Evolutionary conservation across 495 filamentous ascomycete species (phyloP).

Genomic region (Pseudoneurospora amorphoporcata): DNA sequence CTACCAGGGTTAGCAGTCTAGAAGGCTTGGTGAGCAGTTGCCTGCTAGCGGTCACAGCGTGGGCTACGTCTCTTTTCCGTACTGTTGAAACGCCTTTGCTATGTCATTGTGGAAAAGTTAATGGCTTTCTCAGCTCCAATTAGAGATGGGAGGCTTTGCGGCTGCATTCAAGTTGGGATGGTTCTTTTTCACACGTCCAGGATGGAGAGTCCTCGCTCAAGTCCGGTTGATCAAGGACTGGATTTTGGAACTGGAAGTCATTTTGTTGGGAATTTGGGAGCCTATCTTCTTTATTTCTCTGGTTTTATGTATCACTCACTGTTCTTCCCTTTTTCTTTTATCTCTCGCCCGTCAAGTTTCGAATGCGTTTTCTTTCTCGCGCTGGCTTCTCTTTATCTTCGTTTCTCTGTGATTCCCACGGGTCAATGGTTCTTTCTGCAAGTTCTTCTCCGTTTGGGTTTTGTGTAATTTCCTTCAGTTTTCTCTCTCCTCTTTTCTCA

Average conservation of each 20-base stretch:
- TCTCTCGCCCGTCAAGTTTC: background rate
- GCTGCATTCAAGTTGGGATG: background rate
- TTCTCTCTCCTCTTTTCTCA: slow-evolving; percentile 4
- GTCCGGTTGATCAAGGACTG: slow-evolving; percentile 1
- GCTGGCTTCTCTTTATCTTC: background rate
- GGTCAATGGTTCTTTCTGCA: background rate
- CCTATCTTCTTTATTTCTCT: slow-evolving; percentile 11
- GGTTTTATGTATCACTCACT: slow-evolving; percentile 12
- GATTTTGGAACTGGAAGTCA: slow-evolving; percentile 10
- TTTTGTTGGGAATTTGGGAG: slow-evolving; percentile 13
- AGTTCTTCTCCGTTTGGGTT: slow-evolving; percentile 6
- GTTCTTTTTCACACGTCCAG: background rate
- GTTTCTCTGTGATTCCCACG: background rate
- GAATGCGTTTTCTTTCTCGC: background rate
- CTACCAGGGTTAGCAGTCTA: slow-evolving; percentile 42
- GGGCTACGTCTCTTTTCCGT: slow-evolving; percentile 5
- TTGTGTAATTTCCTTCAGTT: slow-evolving; percentile 1
- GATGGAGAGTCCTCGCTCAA: background rate
- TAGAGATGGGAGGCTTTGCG: background rate
- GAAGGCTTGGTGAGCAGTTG: background rate
- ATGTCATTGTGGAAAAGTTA: slow-evolving; percentile 3
- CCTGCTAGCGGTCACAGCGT: background rate
- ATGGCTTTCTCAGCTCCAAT: background rate
- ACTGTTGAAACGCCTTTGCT: background rate
- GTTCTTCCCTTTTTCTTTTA: background rate